These are phyloP conservation scores for Cladosporium sp. DNA, from an alignment of 2,329 filamentous ascomycete genomes.

Conservation along the genomic window DNA sequence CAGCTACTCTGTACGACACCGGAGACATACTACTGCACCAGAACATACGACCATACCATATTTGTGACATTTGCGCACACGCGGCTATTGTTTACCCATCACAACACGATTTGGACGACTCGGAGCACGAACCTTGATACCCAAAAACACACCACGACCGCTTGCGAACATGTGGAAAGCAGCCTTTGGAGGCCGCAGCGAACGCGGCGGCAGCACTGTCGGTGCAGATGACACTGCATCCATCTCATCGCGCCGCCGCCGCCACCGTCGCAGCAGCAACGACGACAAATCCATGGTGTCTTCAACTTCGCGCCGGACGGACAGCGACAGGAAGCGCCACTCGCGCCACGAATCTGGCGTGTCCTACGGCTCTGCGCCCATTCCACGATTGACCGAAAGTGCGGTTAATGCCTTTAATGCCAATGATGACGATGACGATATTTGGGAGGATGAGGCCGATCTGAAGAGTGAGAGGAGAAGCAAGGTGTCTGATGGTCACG, in stretches of 20 bases:
- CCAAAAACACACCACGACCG: not conserved
- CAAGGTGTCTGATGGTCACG: constrained; percentile 10
- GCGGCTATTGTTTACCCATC: constrained; percentile 1
- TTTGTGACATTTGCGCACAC: not conserved
- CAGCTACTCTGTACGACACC: not conserved
- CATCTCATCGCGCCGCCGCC: constrained; percentile 8
- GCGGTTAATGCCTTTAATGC: constrained; percentile 29
- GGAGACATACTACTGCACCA: not conserved
- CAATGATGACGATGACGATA: constrained; percentile 28
- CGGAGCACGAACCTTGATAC: not conserved
- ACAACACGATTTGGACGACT: not conserved
- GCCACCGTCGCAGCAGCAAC: constrained; percentile 17
- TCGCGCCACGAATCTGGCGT: constrained; percentile 32
- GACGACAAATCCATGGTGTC: constrained; percentile 21
- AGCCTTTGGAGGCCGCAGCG: constrained; percentile 32
- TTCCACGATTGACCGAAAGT: constrained; percentile 30
- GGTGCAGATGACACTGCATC: constrained; percentile 22
- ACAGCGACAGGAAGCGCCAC: constrained; percentile 28
- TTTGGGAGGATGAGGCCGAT: constrained; percentile 30
- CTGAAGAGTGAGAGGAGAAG: constrained; percentile 26
- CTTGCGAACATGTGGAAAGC: constrained; percentile 30
- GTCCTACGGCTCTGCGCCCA: constrained; percentile 17
- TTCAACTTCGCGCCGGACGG: constrained; percentile 20
- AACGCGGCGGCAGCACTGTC: constrained; percentile 19
- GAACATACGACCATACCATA: constrained; percentile 9